A percentile compares a stretch with the other conserved stretches of the same genome.
phyloP scores from a whole-genome alignment of 441 rosid species.

The Rhodomyrtus psidioides region DNA sequence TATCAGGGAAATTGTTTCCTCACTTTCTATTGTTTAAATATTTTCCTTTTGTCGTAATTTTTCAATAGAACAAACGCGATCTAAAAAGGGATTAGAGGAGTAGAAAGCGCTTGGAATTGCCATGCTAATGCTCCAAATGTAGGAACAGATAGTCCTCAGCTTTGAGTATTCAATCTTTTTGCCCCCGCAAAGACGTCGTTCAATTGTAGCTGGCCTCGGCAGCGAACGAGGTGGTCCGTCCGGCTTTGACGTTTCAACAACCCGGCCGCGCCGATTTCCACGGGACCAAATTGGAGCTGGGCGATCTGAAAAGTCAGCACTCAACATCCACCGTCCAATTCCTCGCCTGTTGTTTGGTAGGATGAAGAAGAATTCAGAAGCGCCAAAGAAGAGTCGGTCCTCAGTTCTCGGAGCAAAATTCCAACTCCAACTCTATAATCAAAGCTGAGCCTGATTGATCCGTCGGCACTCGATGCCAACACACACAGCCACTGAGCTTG shows the following conservation, averaged over 20 bases:
- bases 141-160: background rate
- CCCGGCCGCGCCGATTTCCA: background rate
- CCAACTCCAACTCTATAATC: background rate
- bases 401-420: background rate
- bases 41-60: background rate
- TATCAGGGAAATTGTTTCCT: background rate
- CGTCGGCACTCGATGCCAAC: background rate
- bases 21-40: background rate
- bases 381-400: background rate
- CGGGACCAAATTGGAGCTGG: background rate
- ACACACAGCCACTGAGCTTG: background rate
- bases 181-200: background rate
- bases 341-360: background rate
- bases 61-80: background rate
- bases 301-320: background rate
- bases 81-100: background rate
- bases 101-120: background rate
- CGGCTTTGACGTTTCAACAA: background rate
- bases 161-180: background rate
- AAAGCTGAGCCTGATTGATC: background rate
- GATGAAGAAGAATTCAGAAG: background rate
- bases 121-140: background rate
- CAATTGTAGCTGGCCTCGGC: background rate
- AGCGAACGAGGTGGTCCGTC: background rate
- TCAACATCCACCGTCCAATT: background rate